These are phyloP conservation scores for Eudorina sp. DNA, from an alignment of 139 green algal genomes.

Conservation along the genomic window DNA sequence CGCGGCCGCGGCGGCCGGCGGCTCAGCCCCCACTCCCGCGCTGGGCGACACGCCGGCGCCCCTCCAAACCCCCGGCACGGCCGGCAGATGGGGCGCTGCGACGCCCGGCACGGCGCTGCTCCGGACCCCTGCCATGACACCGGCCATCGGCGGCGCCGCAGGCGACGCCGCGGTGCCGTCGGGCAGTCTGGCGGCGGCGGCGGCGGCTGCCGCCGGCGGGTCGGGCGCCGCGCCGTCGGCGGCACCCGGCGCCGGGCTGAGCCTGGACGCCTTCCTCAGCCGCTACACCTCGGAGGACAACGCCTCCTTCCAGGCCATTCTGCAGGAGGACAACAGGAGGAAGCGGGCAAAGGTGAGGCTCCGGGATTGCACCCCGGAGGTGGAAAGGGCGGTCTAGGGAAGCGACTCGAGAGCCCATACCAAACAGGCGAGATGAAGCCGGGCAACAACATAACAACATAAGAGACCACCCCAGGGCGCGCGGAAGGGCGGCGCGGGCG, in stretches of 20 bases:
- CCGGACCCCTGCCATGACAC: slow-evolving; percentile 71
- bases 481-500: too few species aligned
- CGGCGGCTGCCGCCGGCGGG: neutral
- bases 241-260: slow-evolving; percentile 41
- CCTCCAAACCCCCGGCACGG: slow-evolving; percentile 1
- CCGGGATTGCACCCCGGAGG: too few species aligned
- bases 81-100: neutral
- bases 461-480: too few species aligned
- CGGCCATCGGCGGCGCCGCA: slow-evolving; percentile 46
- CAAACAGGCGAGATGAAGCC: too few species aligned
- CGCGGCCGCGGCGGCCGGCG: neutral
- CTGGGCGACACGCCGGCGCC: slow-evolving; percentile 2
- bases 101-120: slow-evolving; percentile 62
- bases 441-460: too few species aligned
- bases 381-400: too few species aligned
- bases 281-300: slow-evolving; percentile 91
- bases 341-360: slow-evolving; percentile 49
- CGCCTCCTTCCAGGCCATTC: slow-evolving; percentile 78
- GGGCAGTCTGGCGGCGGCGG: neutral
- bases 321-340: slow-evolving; percentile 33
- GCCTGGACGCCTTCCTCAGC: slow-evolving; percentile 84
- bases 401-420: too few species aligned
- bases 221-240: neutral
- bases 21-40: neutral
- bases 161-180: neutral